A percentile compares a stretch with the other conserved stretches of the same genome.
These are phyloP conservation scores for Metarhizium sp. DNA, from an alignment of 2,329 filamentous ascomycete species.

Conservation along the genomic window DNA sequence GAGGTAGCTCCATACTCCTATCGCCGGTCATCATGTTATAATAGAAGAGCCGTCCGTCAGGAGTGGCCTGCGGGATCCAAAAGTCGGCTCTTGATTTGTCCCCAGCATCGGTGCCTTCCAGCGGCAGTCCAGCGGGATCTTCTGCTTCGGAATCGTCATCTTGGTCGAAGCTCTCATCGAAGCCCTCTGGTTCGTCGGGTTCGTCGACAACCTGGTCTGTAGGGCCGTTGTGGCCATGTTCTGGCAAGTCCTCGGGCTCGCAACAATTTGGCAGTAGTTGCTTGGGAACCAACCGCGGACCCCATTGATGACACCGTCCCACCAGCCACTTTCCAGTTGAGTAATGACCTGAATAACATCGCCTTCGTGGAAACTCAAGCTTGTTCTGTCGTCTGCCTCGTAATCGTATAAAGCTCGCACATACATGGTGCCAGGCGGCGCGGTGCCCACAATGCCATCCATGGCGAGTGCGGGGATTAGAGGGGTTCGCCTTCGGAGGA, in stretches of 20 bases:
- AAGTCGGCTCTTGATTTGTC: constrained; percentile 86
- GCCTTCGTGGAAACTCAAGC: constrained; percentile 91
- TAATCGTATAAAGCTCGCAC: constrained; percentile 97
- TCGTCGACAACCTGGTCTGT: constrained; percentile 52
- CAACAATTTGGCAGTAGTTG: constrained; percentile 91
- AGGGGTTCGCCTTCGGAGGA: neutral
- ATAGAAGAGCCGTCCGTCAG: constrained; percentile 88
- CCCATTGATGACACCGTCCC: constrained; percentile 96
- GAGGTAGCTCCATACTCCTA: constrained; percentile 85
- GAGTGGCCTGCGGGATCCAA: constrained; percentile 96
- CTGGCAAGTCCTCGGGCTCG: constrained; percentile 61
- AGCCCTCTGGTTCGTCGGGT: constrained; percentile 52
- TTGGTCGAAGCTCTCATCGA: constrained; percentile 59
- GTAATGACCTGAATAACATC: constrained; percentile 98
- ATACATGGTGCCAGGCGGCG: constrained; percentile 65
- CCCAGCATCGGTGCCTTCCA: constrained; percentile 52
- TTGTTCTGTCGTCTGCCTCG: constrained; percentile 93
- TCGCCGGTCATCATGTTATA: constrained; percentile 97
- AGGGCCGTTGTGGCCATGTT: constrained; percentile 45
- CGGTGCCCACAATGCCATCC: constrained; percentile 52
- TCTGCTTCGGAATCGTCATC: constrained; percentile 55
- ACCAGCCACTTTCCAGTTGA: constrained; percentile 96
- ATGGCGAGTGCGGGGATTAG: constrained; percentile 25
- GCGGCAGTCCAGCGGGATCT: constrained; percentile 50
- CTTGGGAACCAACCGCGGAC: constrained; percentile 98